Conservation (phyloP, 2,329 filamentous ascomycete species). For the Beauveria scarabaeidicola region DNA sequence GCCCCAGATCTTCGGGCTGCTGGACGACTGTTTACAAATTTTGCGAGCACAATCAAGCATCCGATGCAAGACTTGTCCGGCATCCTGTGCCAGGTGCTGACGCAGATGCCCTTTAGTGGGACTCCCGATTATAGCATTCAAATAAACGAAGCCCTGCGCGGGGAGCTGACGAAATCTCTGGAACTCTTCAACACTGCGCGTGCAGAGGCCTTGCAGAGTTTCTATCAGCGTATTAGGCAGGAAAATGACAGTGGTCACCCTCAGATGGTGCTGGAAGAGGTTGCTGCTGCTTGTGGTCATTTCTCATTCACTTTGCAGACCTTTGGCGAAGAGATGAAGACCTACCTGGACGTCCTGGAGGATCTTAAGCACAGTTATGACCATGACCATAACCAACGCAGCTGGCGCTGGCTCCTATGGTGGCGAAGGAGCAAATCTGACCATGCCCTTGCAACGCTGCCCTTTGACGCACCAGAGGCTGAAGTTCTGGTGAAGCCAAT, state of each 20-base stretch:
- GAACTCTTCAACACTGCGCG: constrained; percentile 64
- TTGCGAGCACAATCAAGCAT: constrained; percentile 75
- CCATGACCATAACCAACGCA: constrained; percentile 48
- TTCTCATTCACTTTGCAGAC: constrained; percentile 83
- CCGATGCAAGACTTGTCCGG: constrained; percentile 86
- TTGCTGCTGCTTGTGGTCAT: constrained; percentile 84
- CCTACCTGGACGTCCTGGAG: constrained; percentile 70
- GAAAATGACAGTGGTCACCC: constrained; percentile 55
- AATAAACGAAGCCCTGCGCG: constrained; percentile 66
- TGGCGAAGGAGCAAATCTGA: constrained; percentile 39
- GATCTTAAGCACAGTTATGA: constrained; percentile 65
- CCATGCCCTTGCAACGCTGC: constrained; percentile 13
- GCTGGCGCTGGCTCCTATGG: constrained; percentile 74
- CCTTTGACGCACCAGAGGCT: constrained; percentile 23
- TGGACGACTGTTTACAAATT: constrained; percentile 26
- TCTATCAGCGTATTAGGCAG: constrained; percentile 68
- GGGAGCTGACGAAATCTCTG: constrained; percentile 67
- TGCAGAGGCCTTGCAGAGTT: constrained; percentile 59
- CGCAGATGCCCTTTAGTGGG: constrained; percentile 68
- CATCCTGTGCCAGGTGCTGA: constrained; percentile 72
- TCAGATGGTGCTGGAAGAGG: constrained; percentile 83
- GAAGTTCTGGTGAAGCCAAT: constrained; percentile 31
- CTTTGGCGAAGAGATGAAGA: constrained; percentile 77
- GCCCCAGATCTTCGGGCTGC: background rate
- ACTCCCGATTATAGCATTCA: constrained; percentile 56